Evolutionary conservation across 1,139 yeast species (phyloP).

Genomic region (Protomyces lactucae-debilis): DNA sequence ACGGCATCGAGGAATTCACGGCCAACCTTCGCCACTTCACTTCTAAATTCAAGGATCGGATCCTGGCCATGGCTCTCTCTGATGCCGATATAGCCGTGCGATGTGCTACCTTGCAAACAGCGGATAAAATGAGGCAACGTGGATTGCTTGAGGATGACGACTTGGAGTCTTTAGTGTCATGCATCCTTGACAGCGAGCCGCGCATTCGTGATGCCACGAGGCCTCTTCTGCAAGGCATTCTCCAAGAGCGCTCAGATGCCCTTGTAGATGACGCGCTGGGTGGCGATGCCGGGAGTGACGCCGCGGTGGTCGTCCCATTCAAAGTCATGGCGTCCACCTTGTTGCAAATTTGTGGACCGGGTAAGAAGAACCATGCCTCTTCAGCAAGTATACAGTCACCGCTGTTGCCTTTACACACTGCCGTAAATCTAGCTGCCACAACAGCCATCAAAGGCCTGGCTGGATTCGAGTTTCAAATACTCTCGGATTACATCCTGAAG

Average conservation of each 20-base stretch:
- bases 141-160: conserved; percentile 64
- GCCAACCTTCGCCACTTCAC: conserved; percentile 64
- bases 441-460: conserved; percentile 33
- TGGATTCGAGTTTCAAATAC: conserved; percentile 33
- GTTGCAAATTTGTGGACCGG: not conserved
- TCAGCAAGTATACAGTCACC: not conserved
- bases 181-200: conserved; percentile 46
- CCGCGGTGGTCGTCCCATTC: conserved; percentile 33
- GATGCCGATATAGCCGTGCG: conserved; percentile 56
- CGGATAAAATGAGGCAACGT: conserved; percentile 53
- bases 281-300: conserved; percentile 26
- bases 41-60: conserved; percentile 59
- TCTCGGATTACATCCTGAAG: conserved; percentile 35
- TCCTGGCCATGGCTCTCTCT: conserved; percentile 56
- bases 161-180: conserved; percentile 41
- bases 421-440: conserved; percentile 34
- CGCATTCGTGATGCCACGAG: conserved; percentile 39
- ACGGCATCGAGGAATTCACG: conserved; percentile 44
- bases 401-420: not conserved
- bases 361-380: not conserved
- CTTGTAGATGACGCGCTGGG: conserved; percentile 7
- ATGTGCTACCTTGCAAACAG: conserved; percentile 49
- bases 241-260: conserved; percentile 33
- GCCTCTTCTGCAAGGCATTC: conserved; percentile 34
- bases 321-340: conserved; percentile 33